Percentiles rank a stretch among this genome's conserved stretches.
Conservation (phyloP, 2,329 filamentous ascomycete genomes). For the Cladophialophora psammophila region DNA sequence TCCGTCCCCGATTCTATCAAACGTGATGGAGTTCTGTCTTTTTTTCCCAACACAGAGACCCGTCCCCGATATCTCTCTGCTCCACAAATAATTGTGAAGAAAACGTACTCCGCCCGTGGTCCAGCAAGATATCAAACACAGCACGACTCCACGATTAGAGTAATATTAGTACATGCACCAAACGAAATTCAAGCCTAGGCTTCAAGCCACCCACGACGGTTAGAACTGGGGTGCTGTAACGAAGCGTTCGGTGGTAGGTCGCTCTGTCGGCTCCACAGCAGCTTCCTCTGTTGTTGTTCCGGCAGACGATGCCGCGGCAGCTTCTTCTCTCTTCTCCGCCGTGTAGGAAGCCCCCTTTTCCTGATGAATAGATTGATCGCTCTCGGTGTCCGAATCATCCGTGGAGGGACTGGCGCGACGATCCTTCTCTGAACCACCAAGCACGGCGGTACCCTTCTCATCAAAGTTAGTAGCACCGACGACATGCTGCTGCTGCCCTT, state of each 20-base stretch:
- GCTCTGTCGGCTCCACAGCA: neutral
- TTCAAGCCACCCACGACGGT: neutral
- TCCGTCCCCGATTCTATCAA: no score
- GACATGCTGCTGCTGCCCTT: neutral
- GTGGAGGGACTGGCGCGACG: neutral
- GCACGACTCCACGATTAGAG: neutral
- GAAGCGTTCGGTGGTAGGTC: slow-evolving; percentile 12
- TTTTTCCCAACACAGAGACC: no score
- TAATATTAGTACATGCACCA: neutral
- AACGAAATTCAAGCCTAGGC: neutral
- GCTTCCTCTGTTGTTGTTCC: neutral
- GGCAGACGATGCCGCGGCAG: neutral
- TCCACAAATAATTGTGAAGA: no score
- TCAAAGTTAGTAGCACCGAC: neutral
- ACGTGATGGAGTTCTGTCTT: no score
- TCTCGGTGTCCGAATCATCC: slow-evolving; percentile 1
- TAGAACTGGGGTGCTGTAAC: slow-evolving; percentile 13
- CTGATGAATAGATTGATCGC: neutral
- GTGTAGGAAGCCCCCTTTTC: neutral
- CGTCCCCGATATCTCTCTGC: no score
- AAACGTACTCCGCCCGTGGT: no score
- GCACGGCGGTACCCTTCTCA: slow-evolving; percentile 10
- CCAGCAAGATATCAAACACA: no score
- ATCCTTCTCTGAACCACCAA: slow-evolving; percentile 1
- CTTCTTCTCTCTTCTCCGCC: neutral